Base-by-base conservation (phyloP, 2,329 filamentous ascomycete species). In the Aspergillus tubingensis region DNA sequence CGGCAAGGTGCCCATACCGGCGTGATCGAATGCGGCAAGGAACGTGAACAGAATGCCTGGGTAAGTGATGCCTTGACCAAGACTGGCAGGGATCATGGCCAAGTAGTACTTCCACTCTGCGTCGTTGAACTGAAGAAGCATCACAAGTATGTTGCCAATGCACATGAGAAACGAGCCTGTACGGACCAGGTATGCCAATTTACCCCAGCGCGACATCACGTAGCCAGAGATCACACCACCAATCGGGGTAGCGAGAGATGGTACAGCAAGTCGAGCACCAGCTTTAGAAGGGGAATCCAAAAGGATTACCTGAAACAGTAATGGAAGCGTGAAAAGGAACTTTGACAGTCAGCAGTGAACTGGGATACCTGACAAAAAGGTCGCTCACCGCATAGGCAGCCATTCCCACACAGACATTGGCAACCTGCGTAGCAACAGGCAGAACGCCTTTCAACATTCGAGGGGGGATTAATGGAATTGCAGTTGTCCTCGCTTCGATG, bases 391-490 rank as follows among this genome's bases (percentile, higher is more conserved):
- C 85, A 70, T 88, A 89, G 1, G 85, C 85, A 8, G 85, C 81
- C 71, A 87, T 81, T 0, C 86, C 86, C 1, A 83, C 82, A 59
- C 83, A 86, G 11, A 88, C 76, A 62, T 88, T 89, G 51, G 85
- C 80, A 21, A 84, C 74, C 63, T 87, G 85, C 2, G 82, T 84
- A 2, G 83, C 77, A 1, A 86, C 73, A 0, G 84, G 83, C 30
- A 85, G 75, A 10, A 78, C 72, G 0, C 86, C 85, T n/a, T 74
- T 78, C 3, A 89, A 73, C 80, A 88, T 82, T 23, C 75, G 72
- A 36, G 78, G 63, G 0, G 80, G 80, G 44, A 81, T 80, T n/a
- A 80, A 68, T 5, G 79, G 78, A 10, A 79, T 74, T 8, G 79
- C 76, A 4, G 70, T 74, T 0, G 79, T 81, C 11, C 65, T 76